Conservation (phyloP, 495 filamentous ascomycete genomes). For the Aspergillus nidulans region DNA sequence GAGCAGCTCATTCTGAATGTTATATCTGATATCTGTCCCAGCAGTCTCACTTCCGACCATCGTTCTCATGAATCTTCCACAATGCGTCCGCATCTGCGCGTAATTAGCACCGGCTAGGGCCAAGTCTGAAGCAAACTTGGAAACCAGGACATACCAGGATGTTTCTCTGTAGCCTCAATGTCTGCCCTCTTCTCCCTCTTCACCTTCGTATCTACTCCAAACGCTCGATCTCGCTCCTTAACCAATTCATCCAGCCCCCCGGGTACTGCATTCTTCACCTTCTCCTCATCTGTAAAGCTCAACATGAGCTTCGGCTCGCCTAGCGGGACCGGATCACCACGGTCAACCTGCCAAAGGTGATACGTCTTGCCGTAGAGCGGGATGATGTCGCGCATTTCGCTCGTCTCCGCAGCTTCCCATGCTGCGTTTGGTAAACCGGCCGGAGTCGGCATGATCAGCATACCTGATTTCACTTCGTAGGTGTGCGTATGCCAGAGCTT, state of each 20-base stretch:
- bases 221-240: background rate
- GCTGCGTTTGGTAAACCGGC: constrained; percentile 43
- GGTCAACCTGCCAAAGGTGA: constrained; percentile 83
- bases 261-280: constrained; percentile 45
- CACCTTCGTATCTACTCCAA: constrained; percentile 1
- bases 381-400: constrained; percentile 71
- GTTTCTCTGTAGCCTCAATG: constrained; percentile 3
- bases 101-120: background rate
- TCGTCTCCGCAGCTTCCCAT: constrained; percentile 75
- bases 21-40: too few species aligned
- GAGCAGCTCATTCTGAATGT: too few species aligned
- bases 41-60: too few species aligned
- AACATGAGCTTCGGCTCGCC: constrained; percentile 75
- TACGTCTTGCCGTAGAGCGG: constrained; percentile 84
- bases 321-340: constrained; percentile 70
- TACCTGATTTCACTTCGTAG: constrained; percentile 82
- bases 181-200: constrained; percentile 5
- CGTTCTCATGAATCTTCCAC: background rate
- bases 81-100: constrained; percentile 1
- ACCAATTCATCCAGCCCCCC: constrained; percentile 6
- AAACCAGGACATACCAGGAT: constrained; percentile 1
- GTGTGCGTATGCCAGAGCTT: constrained; percentile 77
- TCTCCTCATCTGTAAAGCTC: constrained; percentile 58
- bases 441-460: constrained; percentile 80
- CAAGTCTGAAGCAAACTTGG: too few species aligned